Evolutionary conservation across 2,329 filamentous ascomycete genomes (phyloP).

Genomic region (Ilyonectria sp.): DNA sequence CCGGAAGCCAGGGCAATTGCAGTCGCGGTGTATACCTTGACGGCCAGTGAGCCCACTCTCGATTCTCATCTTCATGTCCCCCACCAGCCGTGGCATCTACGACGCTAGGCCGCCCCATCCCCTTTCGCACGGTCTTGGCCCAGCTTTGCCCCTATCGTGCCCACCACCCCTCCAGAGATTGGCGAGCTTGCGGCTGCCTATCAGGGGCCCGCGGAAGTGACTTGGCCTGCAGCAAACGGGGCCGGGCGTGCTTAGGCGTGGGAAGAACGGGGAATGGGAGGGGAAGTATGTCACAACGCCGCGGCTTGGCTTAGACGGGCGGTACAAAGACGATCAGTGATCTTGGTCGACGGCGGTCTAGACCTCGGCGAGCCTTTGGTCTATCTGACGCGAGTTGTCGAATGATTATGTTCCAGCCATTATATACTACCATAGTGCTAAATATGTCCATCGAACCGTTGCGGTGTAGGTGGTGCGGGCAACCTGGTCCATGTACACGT

Average conservation of each 20-base stretch:
- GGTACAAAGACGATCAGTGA: conserved; percentile 19
- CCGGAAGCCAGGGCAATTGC: conserved; percentile 19
- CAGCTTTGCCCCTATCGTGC: conserved; percentile 19
- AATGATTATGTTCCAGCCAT: conserved; percentile 33
- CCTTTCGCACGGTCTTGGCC: neutral
- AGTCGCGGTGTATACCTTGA: conserved; percentile 1
- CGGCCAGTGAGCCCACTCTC: conserved; percentile 2
- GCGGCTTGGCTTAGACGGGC: conserved; percentile 29
- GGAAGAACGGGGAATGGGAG: conserved; percentile 14
- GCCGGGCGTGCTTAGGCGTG: conserved; percentile 5
- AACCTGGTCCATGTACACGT: neutral
- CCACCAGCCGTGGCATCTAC: neutral
- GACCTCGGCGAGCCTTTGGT: conserved; percentile 41
- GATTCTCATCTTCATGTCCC: conserved; percentile 1
- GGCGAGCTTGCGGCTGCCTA: conserved; percentile 44
- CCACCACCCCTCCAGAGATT: conserved; percentile 41
- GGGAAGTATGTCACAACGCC: conserved; percentile 25
- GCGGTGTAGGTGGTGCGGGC: neutral
- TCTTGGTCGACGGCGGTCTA: conserved; percentile 42
- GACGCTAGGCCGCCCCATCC: neutral
- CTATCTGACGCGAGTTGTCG: conserved; percentile 39
- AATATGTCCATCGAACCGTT: conserved; percentile 25
- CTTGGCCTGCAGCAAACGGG: conserved; percentile 28
- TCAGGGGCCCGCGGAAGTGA: conserved; percentile 32
- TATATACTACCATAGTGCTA: conserved; percentile 19